Base-by-base conservation (phyloP, 306 rosid species). In the Inga leiocalycina region DNA sequence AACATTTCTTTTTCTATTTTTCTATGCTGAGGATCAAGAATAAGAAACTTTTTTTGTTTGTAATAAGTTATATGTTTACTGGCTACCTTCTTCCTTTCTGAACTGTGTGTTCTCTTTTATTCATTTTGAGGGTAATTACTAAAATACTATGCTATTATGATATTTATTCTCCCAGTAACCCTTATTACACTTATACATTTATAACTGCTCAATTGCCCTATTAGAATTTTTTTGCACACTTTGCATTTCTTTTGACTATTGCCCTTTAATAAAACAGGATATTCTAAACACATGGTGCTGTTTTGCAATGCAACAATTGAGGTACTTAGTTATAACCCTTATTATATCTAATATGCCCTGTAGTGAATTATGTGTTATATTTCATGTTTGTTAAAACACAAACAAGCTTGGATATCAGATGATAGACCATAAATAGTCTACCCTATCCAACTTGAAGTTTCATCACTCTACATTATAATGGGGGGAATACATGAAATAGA, bases 291-390 rank as follows among this genome's bases (percentile, higher is more conserved):
- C 78, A 90, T 94, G 97, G 84, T 72, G 81, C 86, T 96, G 78
- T 92, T 96, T 87, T 96, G 99, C 97, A 96, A 86, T 90, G 99
- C 93, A 45, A 97, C 97, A 68, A 92, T 86, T 85, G 98, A 96
- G 95, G 97, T 96, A 91, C 61, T 79, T 39, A 67, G 4, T 43
- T 45, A 52, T 76, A 49, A 43, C 48, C 62, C 35, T 41, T 71
- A 16, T 27, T 35, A 56, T 65, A 71, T 64, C 76, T 17, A 37
- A 39, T 68, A 57, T 39, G 46, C 68, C n/a, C 24, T 71, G 34
- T 71, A 45, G 73, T 44, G 61, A 14, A 62, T 52, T 61, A 14
- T 65, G 15, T 41, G 43, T 52, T 30, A 34, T 51, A 10, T 49
- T 27, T 27, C 32, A 32, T 52, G 4, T 41, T 8, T 20, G n/a